Evolutionary conservation across 805 yeast species (phyloP), one percentile per base, ranked within the genome.

Genomic region (Maudiozyma barnettii): DNA sequence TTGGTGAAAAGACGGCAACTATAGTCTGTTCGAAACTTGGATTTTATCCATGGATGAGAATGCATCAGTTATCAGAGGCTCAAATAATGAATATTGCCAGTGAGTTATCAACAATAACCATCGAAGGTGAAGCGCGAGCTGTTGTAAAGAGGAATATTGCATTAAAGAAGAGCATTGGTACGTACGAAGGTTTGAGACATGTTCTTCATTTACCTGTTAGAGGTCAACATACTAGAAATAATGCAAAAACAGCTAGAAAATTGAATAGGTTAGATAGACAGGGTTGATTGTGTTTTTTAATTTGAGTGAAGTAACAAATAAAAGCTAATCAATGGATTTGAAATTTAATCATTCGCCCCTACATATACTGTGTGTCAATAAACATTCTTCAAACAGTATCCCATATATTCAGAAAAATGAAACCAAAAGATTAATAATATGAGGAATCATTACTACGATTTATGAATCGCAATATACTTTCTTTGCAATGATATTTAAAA

Each of bases 221-320:
- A 64, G 99, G 99, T 58, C 98, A 93, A 73, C 76, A 83, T 51
- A 93, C 99, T 16, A 81, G 87, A 71, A 86, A 84, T 53, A 93
- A 93, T 63, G 95, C 95, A 31, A 74, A 76, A 62, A 91, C 96
- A 22, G 99, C 98, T 19, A 81, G 81, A 70, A 81, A 79, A 66
- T 76, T 91, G 67, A 91, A 91, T 69, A 80, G 77, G 59, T 66
- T 86, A 44, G 83, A 85, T 53, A 82, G 93, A 72, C 69, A 70
- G 47, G 74, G 75, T 8, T 71, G 49, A 48, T 8, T 26, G 8
- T 26, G 8, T 26, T 26, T 6, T 26, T 26, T 26, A 26, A 23
- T 6, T 26, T 6, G 8, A 26, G 30, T 6, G 8, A 26, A 26
- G 8, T 9, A 26, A 6, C 8, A 23, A 23, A 26, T 9, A 26